Evolutionary conservation across 75 land plant species (phyloP), one percentile per base, ranked within the genome.

Genomic region (Pinus albicaulis): DNA sequence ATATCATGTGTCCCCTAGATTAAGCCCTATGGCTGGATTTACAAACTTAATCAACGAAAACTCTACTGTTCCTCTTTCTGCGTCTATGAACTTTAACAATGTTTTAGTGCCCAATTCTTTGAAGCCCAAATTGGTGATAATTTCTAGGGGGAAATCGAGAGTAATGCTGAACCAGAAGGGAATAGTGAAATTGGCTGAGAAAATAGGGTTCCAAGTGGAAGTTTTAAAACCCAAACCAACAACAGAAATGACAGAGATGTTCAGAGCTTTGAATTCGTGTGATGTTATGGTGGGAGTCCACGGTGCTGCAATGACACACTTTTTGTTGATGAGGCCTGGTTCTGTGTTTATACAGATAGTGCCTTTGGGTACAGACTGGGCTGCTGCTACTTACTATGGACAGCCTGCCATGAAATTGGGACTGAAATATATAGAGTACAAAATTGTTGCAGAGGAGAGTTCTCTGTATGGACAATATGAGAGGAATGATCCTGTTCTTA

Each of bases 291-390:
- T 86, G 66, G 88, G 88, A 1, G 88, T 86, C 14, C 88, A 86
- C 65, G 88, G 88, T 15, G 88, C 87, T 7, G 88, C 82, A 36
- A 72, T 86, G 86, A 80, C 88, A 41, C 88, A 86, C 66, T 58
- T 86, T 64, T n/a, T 86, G 74, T 86, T 86, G 82, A 83, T 86
- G 86, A 75, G 77, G 23, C 85, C 86, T 19, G 80, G 80, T 16
- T 24, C 88, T 10, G 82, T 77, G 19, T 83, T 86, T 79, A 66
- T 86, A 3, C 86, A 86, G 60, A 72, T 86, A 23, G 86, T 86
- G 53, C 86, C 88, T 6, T 26, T 86, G 64, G 88, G 88, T 15
- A 76, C 85, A 2, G 83, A 83, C 52, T 86, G 88, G 88, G 80
- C 88, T 7, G 82, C 88, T 15, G 80, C 38, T 55, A 56, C 82